Evolutionary conservation across 169 alveolate genomes (phyloP), one percentile per base, ranked within the genome.

Genomic region (Nephromyces sp.): DNA sequence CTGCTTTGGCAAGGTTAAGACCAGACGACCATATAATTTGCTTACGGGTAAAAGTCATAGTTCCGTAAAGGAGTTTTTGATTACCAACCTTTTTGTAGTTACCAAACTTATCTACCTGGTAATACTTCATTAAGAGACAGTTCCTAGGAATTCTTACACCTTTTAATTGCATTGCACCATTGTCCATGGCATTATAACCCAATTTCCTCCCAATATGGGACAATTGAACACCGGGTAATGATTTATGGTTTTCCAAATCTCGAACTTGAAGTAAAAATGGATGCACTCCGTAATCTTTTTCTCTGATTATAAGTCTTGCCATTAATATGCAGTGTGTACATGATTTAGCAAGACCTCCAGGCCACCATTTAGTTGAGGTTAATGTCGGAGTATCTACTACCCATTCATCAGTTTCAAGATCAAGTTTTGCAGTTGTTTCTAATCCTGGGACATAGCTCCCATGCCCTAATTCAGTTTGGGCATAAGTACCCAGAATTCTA

Each of bases 111-210:
- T 43, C n/a, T 43, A 15, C n/a, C 57, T 43, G n/a, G n/a, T 15
- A 43, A 43, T 43, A 69, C 70, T 62, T 27, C 79, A 70, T 70
- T 1, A 77, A 30, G 33, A 77, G 70, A 29, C 72, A 5, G 8
- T 69, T 15, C 15, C 84, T 24, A 6, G 84, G 84, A 2, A 77
- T 70, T 15, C 73, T n/a, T 6, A 71, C 84, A 6, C 61, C 30
- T 24, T 8, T 3, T 2, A 77, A 30, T 29, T 70, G 66, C 35
- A 65, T 5, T 21, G 75, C 73, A 0, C 84, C 84, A 32, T 77
- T 77, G 68, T 77, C 84, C 84, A 77, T 70, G 15, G 79, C 77
- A 32, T 77, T 73, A 51, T 77, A 77, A 15, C 84, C 84, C 2
- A 77, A 68, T 33, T 77, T 77, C 66, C 53, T 66, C 6, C 84